A percentile compares a stretch with the other conserved stretches of the same genome.
These are phyloP conservation scores for Cladosporium colombiae DNA, from an alignment of 2,329 filamentous ascomycete genomes.

Conservation along the genomic window DNA sequence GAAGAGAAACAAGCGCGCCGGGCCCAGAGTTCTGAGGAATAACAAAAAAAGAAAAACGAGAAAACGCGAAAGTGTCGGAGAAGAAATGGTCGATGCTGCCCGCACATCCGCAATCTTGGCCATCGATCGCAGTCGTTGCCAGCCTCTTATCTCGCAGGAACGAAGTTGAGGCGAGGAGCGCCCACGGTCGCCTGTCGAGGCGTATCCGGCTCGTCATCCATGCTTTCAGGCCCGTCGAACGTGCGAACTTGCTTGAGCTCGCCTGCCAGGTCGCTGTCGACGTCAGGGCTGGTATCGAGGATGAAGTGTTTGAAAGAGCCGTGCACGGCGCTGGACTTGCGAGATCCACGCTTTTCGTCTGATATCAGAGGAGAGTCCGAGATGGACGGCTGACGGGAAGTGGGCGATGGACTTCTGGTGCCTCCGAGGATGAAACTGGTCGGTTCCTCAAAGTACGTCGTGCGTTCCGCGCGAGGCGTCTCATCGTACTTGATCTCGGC, in stretches of 20 bases:
- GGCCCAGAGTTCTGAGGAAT: not conserved
- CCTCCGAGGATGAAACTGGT: not conserved
- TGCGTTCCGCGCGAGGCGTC: slow-evolving; percentile 46
- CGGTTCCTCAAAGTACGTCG: slow-evolving; percentile 35
- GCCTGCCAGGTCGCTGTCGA: slow-evolving; percentile 7
- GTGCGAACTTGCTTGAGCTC: slow-evolving; percentile 6
- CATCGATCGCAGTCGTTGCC: too few relatives aligned
- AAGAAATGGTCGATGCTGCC: not conserved
- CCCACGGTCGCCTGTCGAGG: slow-evolving; percentile 12
- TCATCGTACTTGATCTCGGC: slow-evolving; percentile 49
- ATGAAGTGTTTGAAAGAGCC: slow-evolving; percentile 14
- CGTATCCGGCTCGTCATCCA: slow-evolving; percentile 12
- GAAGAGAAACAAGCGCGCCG: not conserved
- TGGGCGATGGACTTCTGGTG: slow-evolving; percentile 2
- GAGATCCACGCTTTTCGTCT: not conserved
- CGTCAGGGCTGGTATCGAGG: slow-evolving; percentile 11
- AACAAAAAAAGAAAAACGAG: not conserved
- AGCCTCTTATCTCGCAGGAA: not conserved
- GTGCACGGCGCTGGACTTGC: not conserved
- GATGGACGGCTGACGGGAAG: not conserved
- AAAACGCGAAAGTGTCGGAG: not conserved
- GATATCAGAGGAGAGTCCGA: not conserved
- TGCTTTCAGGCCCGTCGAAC: not conserved
- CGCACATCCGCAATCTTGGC: not conserved
- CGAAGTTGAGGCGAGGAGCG: not conserved